Evolutionary conservation across 2,329 filamentous ascomycete species (phyloP).

Genomic region (Fusarium goolgardi): DNA sequence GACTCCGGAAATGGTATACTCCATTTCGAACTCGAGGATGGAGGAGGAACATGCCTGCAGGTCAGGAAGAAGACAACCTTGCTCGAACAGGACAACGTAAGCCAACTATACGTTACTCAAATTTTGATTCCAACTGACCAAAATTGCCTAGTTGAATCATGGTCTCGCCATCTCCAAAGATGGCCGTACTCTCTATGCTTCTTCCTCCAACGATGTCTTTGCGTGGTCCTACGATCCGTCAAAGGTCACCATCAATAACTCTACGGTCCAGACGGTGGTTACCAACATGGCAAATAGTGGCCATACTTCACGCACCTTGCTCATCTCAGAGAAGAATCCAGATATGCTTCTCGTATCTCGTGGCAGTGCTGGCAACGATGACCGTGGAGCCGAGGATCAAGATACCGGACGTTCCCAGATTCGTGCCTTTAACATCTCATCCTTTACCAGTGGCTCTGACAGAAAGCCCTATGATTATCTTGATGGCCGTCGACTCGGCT

Average conservation of each 20-base stretch:
- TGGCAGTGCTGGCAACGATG: constrained; percentile 73
- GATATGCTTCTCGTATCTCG: constrained; percentile 73
- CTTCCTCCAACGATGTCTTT: constrained; percentile 68
- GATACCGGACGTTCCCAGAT: constrained; percentile 73
- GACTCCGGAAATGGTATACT: constrained; percentile 57
- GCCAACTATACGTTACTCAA: constrained; percentile 15
- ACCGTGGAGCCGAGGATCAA: constrained; percentile 63
- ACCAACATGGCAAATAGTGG: constrained; percentile 71
- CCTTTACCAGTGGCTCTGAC: constrained; percentile 36
- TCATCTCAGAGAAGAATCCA: constrained; percentile 66
- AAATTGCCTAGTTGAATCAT: constrained; percentile 63
- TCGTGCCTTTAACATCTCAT: constrained; percentile 64
- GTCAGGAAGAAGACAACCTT: constrained; percentile 53
- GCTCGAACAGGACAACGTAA: constrained; percentile 53
- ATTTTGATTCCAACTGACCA: constrained; percentile 2
- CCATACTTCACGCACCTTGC: constrained; percentile 74
- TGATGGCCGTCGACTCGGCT: constrained; percentile 65
- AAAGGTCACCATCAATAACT: constrained; percentile 56
- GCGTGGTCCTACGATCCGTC: constrained; percentile 73
- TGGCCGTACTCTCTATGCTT: constrained; percentile 67
- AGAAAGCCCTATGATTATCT: constrained; percentile 57
- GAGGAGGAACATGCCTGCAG: constrained; percentile 57
- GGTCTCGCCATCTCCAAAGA: constrained; percentile 65
- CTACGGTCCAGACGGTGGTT: constrained; percentile 63
- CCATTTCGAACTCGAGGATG: constrained; percentile 56